A percentile compares a stretch with the other conserved stretches of the same genome.
These are phyloP conservation scores for Viola pubescens DNA, from an alignment of 441 rosid genomes.

Conservation along the genomic window DNA sequence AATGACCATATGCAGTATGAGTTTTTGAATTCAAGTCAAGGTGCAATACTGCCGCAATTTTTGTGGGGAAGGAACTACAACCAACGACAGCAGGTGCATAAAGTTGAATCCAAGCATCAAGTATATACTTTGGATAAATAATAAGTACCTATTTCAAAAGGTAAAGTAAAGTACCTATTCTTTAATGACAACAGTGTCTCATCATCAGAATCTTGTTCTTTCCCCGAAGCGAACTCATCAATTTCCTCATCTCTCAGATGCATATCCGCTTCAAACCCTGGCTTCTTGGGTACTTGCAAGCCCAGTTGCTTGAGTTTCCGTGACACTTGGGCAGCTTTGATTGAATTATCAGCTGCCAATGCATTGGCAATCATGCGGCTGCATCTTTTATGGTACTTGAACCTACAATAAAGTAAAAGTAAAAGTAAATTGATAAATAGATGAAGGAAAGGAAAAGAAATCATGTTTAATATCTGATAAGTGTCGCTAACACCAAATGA, in stretches of 20 bases:
- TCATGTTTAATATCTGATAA: background rate
- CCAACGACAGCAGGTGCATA: too few relatives aligned
- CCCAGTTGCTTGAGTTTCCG: constrained; percentile 86
- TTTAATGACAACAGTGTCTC: constrained; percentile 65
- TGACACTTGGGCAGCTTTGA: constrained; percentile 73
- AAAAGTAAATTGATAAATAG: constrained; percentile 3
- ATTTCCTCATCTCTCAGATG: constrained; percentile 46
- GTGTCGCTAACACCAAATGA: background rate
- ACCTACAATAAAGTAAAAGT: constrained; percentile 32
- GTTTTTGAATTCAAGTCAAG: too few relatives aligned
- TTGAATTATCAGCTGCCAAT: constrained; percentile 47
- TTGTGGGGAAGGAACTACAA: too few relatives aligned
- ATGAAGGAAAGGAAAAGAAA: background rate
- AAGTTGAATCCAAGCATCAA: background rate
- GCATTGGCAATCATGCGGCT: constrained; percentile 72
- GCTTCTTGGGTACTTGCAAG: constrained; percentile 37
- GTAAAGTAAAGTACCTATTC: constrained; percentile 41
- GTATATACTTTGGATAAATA: background rate
- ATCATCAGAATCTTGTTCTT: constrained; percentile 37
- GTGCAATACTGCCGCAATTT: too few relatives aligned
- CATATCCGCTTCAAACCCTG: constrained; percentile 33
- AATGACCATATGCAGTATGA: too few relatives aligned
- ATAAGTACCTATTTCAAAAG: background rate
- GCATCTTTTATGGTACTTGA: constrained; percentile 74
- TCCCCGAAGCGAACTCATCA: constrained; percentile 25